These are phyloP conservation scores for Candida khao-thaluensis DNA, from an alignment of 805 yeast species.

Conservation along the genomic window DNA sequence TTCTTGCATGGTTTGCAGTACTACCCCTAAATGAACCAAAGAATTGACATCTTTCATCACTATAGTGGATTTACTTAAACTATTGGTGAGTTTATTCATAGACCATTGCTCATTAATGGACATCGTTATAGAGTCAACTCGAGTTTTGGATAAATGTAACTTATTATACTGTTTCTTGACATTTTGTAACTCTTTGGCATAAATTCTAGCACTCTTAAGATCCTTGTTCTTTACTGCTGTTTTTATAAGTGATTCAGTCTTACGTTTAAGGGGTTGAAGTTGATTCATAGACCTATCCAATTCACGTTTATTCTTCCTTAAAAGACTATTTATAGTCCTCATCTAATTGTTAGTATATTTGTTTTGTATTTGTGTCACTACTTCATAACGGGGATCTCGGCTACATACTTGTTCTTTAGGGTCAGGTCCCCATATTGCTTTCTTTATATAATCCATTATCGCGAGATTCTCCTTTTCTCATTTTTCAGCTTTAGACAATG, in stretches of 20 bases:
- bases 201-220: constrained; percentile 66
- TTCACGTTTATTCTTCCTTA: constrained; percentile 83
- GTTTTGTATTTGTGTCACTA: not conserved
- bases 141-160: constrained; percentile 77
- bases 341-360: constrained; percentile 40
- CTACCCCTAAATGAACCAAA: constrained; percentile 73
- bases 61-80: constrained; percentile 72
- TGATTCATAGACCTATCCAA: constrained; percentile 74
- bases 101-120: constrained; percentile 91
- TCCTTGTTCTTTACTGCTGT: constrained; percentile 77
- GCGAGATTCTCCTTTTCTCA: not conserved
- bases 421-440: constrained; percentile 94
- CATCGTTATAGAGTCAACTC: constrained; percentile 80
- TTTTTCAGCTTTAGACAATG: not conserved
- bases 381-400: not conserved
- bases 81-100: constrained; percentile 75
- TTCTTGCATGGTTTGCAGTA: constrained; percentile 80
- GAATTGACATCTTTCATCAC: constrained; percentile 88
- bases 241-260: constrained; percentile 75
- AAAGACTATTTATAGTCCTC: constrained; percentile 71
- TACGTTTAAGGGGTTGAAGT: constrained; percentile 58
- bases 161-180: constrained; percentile 72
- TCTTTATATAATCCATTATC: constrained; percentile 77
- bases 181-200: constrained; percentile 78
- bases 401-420: constrained; percentile 76